Base-by-base conservation (phyloP, 2,329 filamentous ascomycete species). In the Blastomyces parvus region DNA sequence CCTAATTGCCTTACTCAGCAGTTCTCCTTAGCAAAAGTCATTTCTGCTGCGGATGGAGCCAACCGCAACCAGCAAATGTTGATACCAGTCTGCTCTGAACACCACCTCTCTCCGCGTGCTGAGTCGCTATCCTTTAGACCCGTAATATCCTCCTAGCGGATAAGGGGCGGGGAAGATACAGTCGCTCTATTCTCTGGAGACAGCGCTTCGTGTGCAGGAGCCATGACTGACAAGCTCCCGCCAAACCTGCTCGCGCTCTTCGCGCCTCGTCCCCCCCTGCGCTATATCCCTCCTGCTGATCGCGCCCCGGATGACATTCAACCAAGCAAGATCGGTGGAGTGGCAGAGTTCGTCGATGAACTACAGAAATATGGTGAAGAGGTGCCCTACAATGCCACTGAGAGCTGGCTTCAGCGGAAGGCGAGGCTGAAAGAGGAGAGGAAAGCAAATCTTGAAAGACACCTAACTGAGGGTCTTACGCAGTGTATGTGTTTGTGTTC, bases 191-290 rank as follows among this genome's bases (percentile, higher is more conserved):
- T 55, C 19, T 55, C 52, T 36, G 22, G 22, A 50, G 48, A 14
- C 22, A 50, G 48, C 13, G 36, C 33, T 8, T 22, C 19, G 36
- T 25, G 36, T 42, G 25, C 2, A 57, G 33, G 22, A 48, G 42
- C 57, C 66, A 99, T 97, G 94, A 97, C 94, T 60, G 93, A 97
- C 83, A 94, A 95, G 79, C 88, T 99, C 25, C 93, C 94, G 64
- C 90, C 89, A 63, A 93, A 96, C 74, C 84, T 97, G 64, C 84
- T 97, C 71, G 89, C 90, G 78, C 90, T 97, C 69, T 99, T 99
- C 80, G 90, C 93, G 78, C 90, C 94, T 74, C 90, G 94, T 65
- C 94, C 94, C 70, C 89, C 93, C 64, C 81, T 97, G 74, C 89
- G 91, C 77, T 97, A 90, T 83, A 86, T 96, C 65, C 88, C 89